phyloP scores from a whole-genome alignment of 306 rosid species.

The Erythrophleum fordii region DNA sequence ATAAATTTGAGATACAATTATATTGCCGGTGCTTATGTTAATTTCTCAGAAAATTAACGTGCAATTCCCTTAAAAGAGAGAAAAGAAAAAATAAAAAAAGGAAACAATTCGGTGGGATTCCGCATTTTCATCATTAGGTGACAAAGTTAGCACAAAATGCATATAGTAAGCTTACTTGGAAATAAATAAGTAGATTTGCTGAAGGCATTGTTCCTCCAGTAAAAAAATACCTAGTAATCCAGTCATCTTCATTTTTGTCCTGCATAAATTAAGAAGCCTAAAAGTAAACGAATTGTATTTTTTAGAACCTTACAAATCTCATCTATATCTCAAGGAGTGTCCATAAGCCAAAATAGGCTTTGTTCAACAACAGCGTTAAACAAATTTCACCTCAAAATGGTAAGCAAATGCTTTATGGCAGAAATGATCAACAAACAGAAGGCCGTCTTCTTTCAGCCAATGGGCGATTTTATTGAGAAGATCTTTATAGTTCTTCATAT shows the following conservation, averaged over 20 bases:
- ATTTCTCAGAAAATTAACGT: background rate
- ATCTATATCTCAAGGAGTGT: slow-evolving; percentile 10
- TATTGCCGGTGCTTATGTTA: background rate
- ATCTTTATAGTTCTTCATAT: slow-evolving; percentile 90
- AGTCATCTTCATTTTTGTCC: slow-evolving; percentile 88
- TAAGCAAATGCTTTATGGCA: slow-evolving; percentile 89
- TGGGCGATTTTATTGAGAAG: slow-evolving; percentile 87
- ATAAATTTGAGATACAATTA: background rate
- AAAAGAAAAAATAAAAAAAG: too few species aligned
- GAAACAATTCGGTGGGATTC: background rate
- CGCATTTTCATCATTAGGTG: background rate
- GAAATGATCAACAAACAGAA: slow-evolving; percentile 79
- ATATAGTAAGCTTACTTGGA: slow-evolving; percentile 62
- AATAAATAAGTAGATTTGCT: slow-evolving; percentile 87
- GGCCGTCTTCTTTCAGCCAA: slow-evolving; percentile 85
- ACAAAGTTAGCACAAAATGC: slow-evolving; percentile 9
- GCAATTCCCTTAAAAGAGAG: background rate
- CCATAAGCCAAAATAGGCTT: slow-evolving; percentile 18
- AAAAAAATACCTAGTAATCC: slow-evolving; percentile 90
- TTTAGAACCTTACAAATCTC: background rate
- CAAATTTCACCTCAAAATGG: slow-evolving; percentile 79
- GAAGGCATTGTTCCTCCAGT: slow-evolving; percentile 95
- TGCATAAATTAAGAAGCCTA: slow-evolving; percentile 35
- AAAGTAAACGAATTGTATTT: background rate
- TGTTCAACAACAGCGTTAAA: background rate